Conservation (phyloP, 2,329 filamentous ascomycete genomes). For the Penicillium sp. region DNA sequence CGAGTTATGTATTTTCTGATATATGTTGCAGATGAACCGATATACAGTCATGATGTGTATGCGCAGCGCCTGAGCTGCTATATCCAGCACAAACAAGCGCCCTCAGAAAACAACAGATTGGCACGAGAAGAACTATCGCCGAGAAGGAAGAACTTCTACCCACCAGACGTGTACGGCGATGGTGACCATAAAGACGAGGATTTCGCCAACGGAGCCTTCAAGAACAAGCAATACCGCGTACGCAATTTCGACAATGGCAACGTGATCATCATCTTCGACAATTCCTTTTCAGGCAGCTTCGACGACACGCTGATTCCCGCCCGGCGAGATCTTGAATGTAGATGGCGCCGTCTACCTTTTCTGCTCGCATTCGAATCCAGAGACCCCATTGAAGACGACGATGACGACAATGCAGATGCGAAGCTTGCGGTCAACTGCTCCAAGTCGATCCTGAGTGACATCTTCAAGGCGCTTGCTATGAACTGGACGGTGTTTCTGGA, state of each 20-base stretch:
- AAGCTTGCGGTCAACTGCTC: slow-evolving; percentile 46
- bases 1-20: too few relatives aligned
- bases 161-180: slow-evolving; percentile 45
- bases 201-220: slow-evolving; percentile 20
- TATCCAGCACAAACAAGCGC: slow-evolving; percentile 46
- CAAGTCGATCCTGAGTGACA: slow-evolving; percentile 47
- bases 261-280: slow-evolving; percentile 53
- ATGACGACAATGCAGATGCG: slow-evolving; percentile 38
- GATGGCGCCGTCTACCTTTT: slow-evolving; percentile 52
- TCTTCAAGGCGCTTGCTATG: slow-evolving; percentile 46
- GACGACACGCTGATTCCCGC: slow-evolving; percentile 50
- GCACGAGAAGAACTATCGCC: slow-evolving; percentile 20
- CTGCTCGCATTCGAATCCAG: slow-evolving; percentile 41
- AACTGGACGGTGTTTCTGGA: slow-evolving; percentile 46
- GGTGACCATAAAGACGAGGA: slow-evolving; percentile 32
- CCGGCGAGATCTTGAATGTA: slow-evolving; percentile 48
- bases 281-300: slow-evolving; percentile 44
- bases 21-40: slow-evolving; percentile 33
- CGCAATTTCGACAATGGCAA: slow-evolving; percentile 47
- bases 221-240: slow-evolving; percentile 38
- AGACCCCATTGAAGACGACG: slow-evolving; percentile 35
- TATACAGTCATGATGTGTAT: slow-evolving; percentile 48
- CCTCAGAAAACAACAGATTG: slow-evolving; percentile 23
- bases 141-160: slow-evolving; percentile 37
- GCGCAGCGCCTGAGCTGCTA: slow-evolving; percentile 50